These are phyloP conservation scores for Trametes polyzona DNA, from an alignment of 1,284 basidiomycete species.

Conservation along the genomic window DNA sequence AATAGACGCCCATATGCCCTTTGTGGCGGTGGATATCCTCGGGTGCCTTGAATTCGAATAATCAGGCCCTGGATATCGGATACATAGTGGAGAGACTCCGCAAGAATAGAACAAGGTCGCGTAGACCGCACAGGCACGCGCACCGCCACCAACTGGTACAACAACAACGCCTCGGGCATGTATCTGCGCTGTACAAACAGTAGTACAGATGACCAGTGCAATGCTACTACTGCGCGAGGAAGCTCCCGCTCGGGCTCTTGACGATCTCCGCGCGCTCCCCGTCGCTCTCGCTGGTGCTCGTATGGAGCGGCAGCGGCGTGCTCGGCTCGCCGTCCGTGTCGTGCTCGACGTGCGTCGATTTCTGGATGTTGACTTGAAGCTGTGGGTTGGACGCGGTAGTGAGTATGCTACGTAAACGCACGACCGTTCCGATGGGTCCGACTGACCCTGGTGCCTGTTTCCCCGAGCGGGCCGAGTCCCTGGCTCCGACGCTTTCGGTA, in stretches of 20 bases:
- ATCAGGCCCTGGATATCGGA: no score
- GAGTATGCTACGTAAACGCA: no score
- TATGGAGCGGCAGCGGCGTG: constrained; percentile 2
- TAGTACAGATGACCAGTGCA: neutral
- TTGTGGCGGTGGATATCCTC: neutral
- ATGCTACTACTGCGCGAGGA: neutral
- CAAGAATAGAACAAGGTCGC: no score
- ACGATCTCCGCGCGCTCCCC: constrained; percentile 5
- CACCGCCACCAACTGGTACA: no score
- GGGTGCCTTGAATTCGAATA: no score
- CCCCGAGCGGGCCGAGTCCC: neutral
- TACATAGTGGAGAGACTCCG: no score
- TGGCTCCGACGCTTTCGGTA: no score
- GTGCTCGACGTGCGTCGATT: constrained; percentile 30
- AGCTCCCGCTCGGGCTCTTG: neutral
- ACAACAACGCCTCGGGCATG: no score
- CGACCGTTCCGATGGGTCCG: no score
- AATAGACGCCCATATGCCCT: neutral
- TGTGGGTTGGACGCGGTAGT: no score
- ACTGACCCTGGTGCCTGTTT: constrained; percentile 18
- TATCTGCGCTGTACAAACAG: neutral
- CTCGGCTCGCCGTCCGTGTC: constrained; percentile 24
- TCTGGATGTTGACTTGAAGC: constrained; percentile 40
- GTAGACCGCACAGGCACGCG: no score
- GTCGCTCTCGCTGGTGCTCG: neutral